Base-by-base conservation (phyloP, 2,329 filamentous ascomycete species). In the Chrysoporthe puriensis region DNA sequence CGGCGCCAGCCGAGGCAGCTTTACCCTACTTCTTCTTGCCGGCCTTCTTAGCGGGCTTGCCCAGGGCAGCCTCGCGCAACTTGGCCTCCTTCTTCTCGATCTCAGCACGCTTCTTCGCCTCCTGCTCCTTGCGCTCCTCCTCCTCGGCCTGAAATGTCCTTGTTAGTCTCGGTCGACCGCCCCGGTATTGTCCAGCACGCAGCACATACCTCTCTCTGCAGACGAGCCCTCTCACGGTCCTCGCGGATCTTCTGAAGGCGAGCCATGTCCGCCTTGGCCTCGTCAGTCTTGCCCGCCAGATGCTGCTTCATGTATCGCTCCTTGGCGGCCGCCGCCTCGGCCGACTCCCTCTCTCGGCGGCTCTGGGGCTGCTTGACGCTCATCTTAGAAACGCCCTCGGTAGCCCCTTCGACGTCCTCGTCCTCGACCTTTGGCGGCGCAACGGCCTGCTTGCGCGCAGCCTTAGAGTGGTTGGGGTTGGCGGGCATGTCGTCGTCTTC, bases 271-370 rank as follows among this genome's bases (percentile, higher is more conserved):
- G 92, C 90, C 78, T 93, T 91, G 60, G 95, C 94, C 84, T 97
- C 92, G 70, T 99, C 96, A 57, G 96, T 98, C 88, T 98, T 98
- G 75, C 95, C 95, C 76, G 94, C 91, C 67, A 94, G 92, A 76
- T 97, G 95, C 74, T 97, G 79, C 81, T 96, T 97, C 84, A 93
- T 88, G 77, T 97, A 97, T 73, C 90, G 87, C 83, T 97, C 94
- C 79, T 94, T 94, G 42, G 93, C 93, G 77, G 95, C 91, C 71
- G 91, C 90, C 1, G 94, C 94, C 81, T 97, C 91, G 44, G 96
- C 76, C 2, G 94, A 92, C 82, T 98, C 86, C 74, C 86, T 78
- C 81, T 89, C 84, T 78, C 86, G 80, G 64, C 85, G 79, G 70
- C 71, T 73, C 59, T 74, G 62, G 65, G 73, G 70, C 70, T 74